A percentile compares a stretch with the other conserved stretches of the same genome.
Conservation (phyloP, 2,329 filamentous ascomycete genomes). For the Ascochyta pisi region DNA sequence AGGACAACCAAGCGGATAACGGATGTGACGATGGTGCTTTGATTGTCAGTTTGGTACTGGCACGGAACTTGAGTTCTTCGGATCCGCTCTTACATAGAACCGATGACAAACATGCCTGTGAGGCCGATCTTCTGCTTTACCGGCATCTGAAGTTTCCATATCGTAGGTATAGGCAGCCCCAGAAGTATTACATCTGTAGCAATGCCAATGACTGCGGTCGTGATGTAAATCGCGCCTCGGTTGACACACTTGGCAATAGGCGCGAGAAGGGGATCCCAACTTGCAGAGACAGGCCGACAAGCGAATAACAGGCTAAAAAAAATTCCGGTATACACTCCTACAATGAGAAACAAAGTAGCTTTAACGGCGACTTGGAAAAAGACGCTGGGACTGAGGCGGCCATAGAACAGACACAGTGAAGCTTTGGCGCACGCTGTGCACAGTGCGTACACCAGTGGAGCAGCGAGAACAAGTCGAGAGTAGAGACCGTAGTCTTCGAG, state of each 20-base stretch:
- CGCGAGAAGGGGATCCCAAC: constrained; percentile 25
- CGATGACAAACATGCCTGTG: constrained; percentile 26
- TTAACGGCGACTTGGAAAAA: constrained; percentile 22
- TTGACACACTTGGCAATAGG: constrained; percentile 14
- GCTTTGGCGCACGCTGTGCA: constrained; percentile 16
- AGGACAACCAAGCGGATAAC: constrained; percentile 15
- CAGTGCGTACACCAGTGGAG: neutral
- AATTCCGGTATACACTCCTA: constrained; percentile 27
- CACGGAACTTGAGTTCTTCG: no score
- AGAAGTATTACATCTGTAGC: constrained; percentile 30
- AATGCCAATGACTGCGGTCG: constrained; percentile 28
- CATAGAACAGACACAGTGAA: constrained; percentile 29
- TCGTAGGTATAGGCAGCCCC: constrained; percentile 25
- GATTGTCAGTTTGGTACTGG: no score
- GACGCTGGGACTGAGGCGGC: constrained; percentile 18
- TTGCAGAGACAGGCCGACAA: constrained; percentile 29
- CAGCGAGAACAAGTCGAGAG: constrained; percentile 22
- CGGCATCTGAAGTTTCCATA: constrained; percentile 29
- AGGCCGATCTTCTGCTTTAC: constrained; percentile 27
- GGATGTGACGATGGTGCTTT: neutral
- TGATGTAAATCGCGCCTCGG: constrained; percentile 30
- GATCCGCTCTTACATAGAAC: constrained; percentile 6
- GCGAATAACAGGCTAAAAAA: constrained; percentile 34
- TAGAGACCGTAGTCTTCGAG: constrained; percentile 1
- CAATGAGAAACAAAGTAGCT: constrained; percentile 23